Evolutionary conservation across 495 filamentous ascomycete genomes (phyloP).

Genomic region (Hyaloscypha finlandica): DNA sequence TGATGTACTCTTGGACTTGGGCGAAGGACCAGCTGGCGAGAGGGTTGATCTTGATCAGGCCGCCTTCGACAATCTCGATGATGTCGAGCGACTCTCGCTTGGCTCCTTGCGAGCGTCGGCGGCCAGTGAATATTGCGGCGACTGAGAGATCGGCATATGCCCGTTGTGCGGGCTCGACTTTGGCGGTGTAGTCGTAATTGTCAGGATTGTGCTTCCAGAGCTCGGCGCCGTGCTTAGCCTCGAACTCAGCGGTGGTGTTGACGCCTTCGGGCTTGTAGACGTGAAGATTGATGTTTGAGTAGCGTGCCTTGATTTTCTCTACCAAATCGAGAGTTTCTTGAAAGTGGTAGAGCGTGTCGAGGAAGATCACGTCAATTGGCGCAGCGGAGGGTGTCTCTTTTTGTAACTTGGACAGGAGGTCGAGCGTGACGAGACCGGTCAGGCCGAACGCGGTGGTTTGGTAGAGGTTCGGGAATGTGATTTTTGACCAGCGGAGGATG

Average conservation of each 20-base stretch:
- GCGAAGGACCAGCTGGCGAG: conserved; percentile 93
- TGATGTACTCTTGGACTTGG: conserved; percentile 85
- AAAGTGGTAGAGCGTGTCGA: conserved; percentile 97
- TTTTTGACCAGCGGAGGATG: conserved; percentile 88
- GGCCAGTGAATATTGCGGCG: conserved; percentile 91
- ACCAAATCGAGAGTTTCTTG: conserved; percentile 83
- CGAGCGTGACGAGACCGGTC: conserved; percentile 88
- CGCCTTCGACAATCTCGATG: conserved; percentile 89
- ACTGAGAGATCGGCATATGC: conserved; percentile 88
- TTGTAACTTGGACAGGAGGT: conserved; percentile 90
- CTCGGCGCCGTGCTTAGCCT: conserved; percentile 73
- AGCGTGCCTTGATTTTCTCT: conserved; percentile 71
- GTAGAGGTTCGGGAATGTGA: conserved; percentile 85
- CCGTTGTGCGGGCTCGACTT: conserved; percentile 94
- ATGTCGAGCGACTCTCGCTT: conserved; percentile 87
- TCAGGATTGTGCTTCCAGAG: conserved; percentile 87
- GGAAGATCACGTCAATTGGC: conserved; percentile 88
- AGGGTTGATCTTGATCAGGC: conserved; percentile 98
- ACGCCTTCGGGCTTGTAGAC: conserved; percentile 81
- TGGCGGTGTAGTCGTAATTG: conserved; percentile 94
- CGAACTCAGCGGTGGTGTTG: conserved; percentile 73
- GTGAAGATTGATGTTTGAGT: conserved; percentile 79
- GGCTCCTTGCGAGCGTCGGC: conserved; percentile 88
- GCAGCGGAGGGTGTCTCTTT: conserved; percentile 61
- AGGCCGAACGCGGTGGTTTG: conserved; percentile 98